Percentiles rank a stretch among this genome's conserved stretches.
Conservation (phyloP, 192 early-diverging fungal genomes). For the Coemansia sp. region DNA sequence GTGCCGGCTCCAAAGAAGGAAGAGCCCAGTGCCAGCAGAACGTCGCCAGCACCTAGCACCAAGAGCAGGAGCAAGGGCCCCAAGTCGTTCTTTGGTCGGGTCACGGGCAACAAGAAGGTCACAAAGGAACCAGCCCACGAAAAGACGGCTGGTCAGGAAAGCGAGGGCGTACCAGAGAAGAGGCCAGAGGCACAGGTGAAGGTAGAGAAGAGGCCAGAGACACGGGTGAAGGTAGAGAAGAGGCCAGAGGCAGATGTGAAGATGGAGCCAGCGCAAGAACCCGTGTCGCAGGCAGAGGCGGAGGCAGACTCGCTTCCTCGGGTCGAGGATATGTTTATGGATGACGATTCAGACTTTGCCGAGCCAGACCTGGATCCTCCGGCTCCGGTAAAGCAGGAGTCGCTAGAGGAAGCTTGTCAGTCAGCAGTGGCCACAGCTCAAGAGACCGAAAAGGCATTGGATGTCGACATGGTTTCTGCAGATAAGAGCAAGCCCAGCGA, state of each 20-base stretch:
- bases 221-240: background rate
- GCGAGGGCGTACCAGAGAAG: background rate
- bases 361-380: background rate
- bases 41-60: background rate
- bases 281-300: too few species aligned
- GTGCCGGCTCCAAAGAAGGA: background rate
- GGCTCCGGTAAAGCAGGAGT: background rate
- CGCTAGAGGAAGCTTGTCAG: background rate
- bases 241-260: background rate
- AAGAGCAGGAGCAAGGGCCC: background rate
- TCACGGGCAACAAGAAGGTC: background rate
- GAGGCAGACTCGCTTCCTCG: too few species aligned
- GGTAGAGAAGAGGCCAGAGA: background rate
- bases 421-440: background rate
- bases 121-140: too few species aligned
- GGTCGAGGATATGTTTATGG: constrained; percentile 48
- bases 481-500: background rate
- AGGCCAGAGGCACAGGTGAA: background rate
- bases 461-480: constrained; percentile 29
- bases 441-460: constrained; percentile 11
- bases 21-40: background rate
- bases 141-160: too few species aligned
- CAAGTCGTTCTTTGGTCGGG: constrained; percentile 39
- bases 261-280: background rate
- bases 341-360: constrained; percentile 14